Evolutionary conservation across 192 early-diverging fungal species (phyloP), one percentile per base, ranked within the genome.

Genomic region (Backusella psychrophila): DNA sequence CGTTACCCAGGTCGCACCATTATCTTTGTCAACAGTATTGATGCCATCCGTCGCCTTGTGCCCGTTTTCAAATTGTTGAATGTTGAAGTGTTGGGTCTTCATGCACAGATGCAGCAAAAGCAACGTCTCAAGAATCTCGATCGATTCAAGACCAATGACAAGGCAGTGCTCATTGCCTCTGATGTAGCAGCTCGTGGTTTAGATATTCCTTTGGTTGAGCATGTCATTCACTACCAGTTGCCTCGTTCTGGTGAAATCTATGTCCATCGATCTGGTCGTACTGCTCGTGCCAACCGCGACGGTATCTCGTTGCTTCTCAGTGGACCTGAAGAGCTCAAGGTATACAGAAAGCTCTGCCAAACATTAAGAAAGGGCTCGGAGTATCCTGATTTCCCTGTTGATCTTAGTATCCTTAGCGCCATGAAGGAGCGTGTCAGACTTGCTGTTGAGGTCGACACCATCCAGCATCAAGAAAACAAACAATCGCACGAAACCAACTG

Each of bases 141-240:
- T 56, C 75, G 93, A 78, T 91, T 98, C 86, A 91, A 91, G 49
- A 84, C 89, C 8, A 89, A 90, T 21, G 67, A 83, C 4, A 87
- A 89, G 67, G 92, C 94, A 1, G 91, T 99, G 0, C 86, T 99
- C 77, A 89, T 99, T 46, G 94, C 96, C n/a, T 93, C 92, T 34
- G 97, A 99, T 83, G 97, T 99, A 29, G 97, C 97, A 3, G 95
- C 96, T 0, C 92, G 97, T 72, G 97, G 97, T 63, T 83, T 99
- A 72, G 97, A 99, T 86, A 97, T 99, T 39, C 94, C 95, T 0
- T 33, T 85, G 44, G 95, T 99, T 23, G 96, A 99, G 5, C 91
- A 95, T 79, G 96, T 99, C 4, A 92, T 99, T 38, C 97, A 99
- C 78, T 99, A 96, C 78, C 97, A 99, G 76, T 75, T 97, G 6